phyloP scores from a whole-genome alignment of 192 early-diverging fungal species.

The Coemansia sp. region DNA sequence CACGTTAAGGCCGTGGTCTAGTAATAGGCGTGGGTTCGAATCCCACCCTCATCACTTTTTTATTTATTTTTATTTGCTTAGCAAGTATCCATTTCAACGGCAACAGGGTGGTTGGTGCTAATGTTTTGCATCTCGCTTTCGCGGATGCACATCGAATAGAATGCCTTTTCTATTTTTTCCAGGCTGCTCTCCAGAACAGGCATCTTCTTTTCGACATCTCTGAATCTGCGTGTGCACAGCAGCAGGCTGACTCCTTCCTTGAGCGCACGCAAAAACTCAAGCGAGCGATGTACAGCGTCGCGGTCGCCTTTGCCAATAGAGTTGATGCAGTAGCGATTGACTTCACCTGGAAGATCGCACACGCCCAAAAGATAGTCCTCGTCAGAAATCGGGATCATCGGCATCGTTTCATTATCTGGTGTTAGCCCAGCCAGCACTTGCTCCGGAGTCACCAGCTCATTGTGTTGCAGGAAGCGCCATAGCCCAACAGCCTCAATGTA shows the following conservation, averaged over 20 bases:
- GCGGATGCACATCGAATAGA: conserved; percentile 46
- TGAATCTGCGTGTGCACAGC: conserved; percentile 8
- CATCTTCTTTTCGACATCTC: conserved; percentile 39
- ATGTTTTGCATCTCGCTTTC: conserved; percentile 26
- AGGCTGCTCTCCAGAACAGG: conserved; percentile 43
- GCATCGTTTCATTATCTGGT: not conserved
- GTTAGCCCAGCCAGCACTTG: conserved; percentile 33
- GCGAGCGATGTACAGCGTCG: conserved; percentile 36
- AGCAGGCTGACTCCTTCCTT: conserved; percentile 41
- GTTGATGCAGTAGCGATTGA: conserved; percentile 61
- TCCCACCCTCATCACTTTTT: conserved; percentile 35
- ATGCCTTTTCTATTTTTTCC: conserved; percentile 45
- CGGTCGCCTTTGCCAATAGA: conserved; percentile 50
- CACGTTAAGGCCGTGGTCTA: conserved; percentile 29
- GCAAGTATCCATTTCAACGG: not conserved
- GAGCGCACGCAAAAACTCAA: conserved; percentile 46
- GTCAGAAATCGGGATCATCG: conserved; percentile 28
- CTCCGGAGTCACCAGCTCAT: conserved; percentile 27
- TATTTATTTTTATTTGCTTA: not conserved
- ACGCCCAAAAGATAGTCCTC: conserved; percentile 58
- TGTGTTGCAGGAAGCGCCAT: conserved; percentile 42
- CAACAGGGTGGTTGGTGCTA: not conserved
- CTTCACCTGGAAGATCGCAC: conserved; percentile 59
- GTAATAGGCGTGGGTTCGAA: conserved; percentile 26
- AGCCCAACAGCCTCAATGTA: conserved; percentile 52